A percentile compares a stretch with the other conserved stretches of the same genome.
Conservation (phyloP, 1,284 basidiomycete genomes). For the Puccinia hordei region DNA sequence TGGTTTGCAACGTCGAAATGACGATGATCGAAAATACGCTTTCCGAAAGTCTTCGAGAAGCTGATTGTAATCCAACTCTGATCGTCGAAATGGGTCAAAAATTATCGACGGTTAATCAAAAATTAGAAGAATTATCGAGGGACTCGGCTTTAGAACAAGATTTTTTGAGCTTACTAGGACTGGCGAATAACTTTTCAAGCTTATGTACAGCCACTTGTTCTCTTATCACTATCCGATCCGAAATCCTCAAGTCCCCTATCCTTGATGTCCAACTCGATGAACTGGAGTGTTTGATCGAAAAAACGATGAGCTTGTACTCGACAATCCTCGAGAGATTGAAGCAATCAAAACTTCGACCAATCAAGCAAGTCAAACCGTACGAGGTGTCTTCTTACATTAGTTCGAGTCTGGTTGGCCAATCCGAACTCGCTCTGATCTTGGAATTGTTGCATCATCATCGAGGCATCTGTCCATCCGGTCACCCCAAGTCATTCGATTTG, state of each 20-base stretch:
- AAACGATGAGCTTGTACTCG: neutral
- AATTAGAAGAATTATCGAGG: slow-evolving; percentile 26
- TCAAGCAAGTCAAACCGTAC: slow-evolving; percentile 20
- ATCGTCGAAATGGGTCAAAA: slow-evolving; percentile 10
- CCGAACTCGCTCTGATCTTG: slow-evolving; percentile 21
- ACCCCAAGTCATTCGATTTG: slow-evolving; percentile 18
- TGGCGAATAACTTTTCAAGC: slow-evolving; percentile 32
- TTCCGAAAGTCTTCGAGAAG: neutral
- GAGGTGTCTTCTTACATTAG: slow-evolving; percentile 25
- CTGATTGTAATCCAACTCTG: neutral
- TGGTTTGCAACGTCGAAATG: slow-evolving; percentile 13
- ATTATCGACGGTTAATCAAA: neutral
- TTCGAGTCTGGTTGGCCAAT: slow-evolving; percentile 43
- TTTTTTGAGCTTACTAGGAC: slow-evolving; percentile 15
- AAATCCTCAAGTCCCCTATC: neutral
- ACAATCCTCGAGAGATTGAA: slow-evolving; percentile 13
- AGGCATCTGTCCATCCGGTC: neutral
- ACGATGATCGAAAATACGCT: slow-evolving; percentile 27
- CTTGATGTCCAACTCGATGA: neutral
- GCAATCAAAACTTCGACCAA: slow-evolving; percentile 4
- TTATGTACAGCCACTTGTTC: slow-evolving; percentile 31
- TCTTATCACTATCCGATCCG: neutral
- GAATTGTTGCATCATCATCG: slow-evolving; percentile 16
- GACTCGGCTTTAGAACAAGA: neutral
- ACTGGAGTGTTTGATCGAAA: slow-evolving; percentile 5